A percentile compares a stretch with the other conserved stretches of the same genome.
phyloP scores from a whole-genome alignment of 1,284 basidiomycete genomes.

The Coniferiporia sulphurascens region DNA sequence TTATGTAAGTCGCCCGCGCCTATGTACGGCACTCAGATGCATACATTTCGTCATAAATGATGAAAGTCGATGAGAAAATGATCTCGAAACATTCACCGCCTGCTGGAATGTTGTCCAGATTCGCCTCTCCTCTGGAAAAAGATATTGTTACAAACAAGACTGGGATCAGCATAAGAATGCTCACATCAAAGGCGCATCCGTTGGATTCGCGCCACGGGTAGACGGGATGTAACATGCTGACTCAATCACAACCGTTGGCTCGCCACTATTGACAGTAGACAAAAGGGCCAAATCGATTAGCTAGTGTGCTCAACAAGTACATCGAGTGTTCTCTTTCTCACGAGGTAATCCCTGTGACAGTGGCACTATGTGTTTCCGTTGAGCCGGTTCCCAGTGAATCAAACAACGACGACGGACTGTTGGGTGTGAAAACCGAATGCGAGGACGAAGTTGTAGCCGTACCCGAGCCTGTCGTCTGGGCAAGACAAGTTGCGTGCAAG shows the following conservation, averaged over 20 bases:
- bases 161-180: not conserved
- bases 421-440: not conserved
- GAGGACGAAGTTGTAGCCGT: not conserved
- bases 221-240: constrained; percentile 10
- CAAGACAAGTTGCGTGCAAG: not conserved
- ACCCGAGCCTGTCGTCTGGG: not conserved
- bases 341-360: constrained; percentile 2
- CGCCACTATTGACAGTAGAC: not conserved
- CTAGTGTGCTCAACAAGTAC: too few species aligned
- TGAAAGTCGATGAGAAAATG: constrained; percentile 6
- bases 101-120: not conserved
- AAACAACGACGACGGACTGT: constrained; percentile 12
- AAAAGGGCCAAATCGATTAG: not conserved
- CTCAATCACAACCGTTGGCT: not conserved
- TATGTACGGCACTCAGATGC: not conserved
- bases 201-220: constrained; percentile 1
- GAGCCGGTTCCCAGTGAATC: constrained; percentile 6
- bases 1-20: not conserved
- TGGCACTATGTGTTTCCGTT: not conserved
- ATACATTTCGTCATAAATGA: constrained; percentile 4
- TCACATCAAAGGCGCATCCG: not conserved
- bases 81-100: constrained; percentile 15
- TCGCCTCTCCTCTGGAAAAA: not conserved
- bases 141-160: not conserved
- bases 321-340: too few species aligned